Evolutionary conservation across 1,284 basidiomycete genomes (phyloP), one percentile per base, ranked within the genome.

Genomic region (Apiotrichum veenhuisii): DNA sequence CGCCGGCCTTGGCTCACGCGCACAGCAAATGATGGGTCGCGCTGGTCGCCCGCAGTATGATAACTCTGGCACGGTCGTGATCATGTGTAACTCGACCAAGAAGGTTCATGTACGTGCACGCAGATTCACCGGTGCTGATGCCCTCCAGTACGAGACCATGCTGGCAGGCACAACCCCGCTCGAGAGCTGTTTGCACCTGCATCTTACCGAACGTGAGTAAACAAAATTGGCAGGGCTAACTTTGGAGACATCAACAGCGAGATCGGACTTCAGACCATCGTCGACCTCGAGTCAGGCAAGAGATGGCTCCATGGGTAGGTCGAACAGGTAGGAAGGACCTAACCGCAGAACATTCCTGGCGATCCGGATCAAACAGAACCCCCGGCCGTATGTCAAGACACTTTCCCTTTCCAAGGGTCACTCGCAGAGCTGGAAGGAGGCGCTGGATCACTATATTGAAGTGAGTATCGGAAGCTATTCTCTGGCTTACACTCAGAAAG

Each of bases 41-140:
- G 77, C 96, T 81, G 95, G 94, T 8, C 83, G 95, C 22, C 94
- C 95, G 17, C 93, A 97, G 74, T 98, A 90, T 69, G 93, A 73
- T 53, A 65, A 50, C 7, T 65, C 54, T 55, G 91, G 89, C 86
- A 68, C 64, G 0, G 67, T 73, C 2, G 65, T 70, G 4, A 68
- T 73, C 53, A 72, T 75, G 70, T 75, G 72, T 55, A 67, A 73
- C 15, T 44, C 50, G n/a, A 34, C 50, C 1, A 70, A 71, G 43
- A 56, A 64, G 2, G 22, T 54, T 22, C 70, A 69, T 52, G 72
- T 71, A n/a, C 36, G 63, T 9, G 10, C 2, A 27, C n/a, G 14
- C 7, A 14, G 20, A 2, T 5, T 20, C 12, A 26, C 15, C n/a
- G 18, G 25, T 23, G 27, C 38, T 33, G n/a, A 52, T 48, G 40